Evolutionary conservation across 306 rosid genomes (phyloP), one percentile per base, ranked within the genome.

Genomic region (Psophocarpus tetragonolobus): DNA sequence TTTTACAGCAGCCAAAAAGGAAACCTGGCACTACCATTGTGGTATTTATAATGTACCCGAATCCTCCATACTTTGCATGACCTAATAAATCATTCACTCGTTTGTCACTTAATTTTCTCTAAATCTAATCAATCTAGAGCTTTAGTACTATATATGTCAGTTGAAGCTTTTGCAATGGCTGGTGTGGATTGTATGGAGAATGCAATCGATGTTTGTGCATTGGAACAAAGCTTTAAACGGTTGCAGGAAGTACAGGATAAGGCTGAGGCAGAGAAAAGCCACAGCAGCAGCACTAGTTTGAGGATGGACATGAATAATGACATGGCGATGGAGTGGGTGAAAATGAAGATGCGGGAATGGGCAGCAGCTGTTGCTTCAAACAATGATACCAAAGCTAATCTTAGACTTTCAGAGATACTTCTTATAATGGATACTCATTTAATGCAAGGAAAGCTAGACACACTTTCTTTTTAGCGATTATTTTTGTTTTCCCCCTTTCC

Each of bases 91-190:
- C 51, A 54, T 39, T 66, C n/a, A 35, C 2, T 12, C 64, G 26
- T 57, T 26, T 57, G n/a, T 42, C 51, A 38, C 14, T 1, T n/a
- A 9, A 1, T 6, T 14, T 56, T 56, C 20, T 42, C 42, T 18
- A n/a, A 4, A 8, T 57, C 56, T 48, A 44, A 73, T 2, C 32
- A 47, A n/a, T 7, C 38, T 27, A 26, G 4, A 36, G 62, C 6
- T 21, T 21, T 56, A 10, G 39, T 10, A 42, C 23, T n/a, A n/a
- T n/a, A n/a, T n/a, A 84, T 84, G 84, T 85, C 88, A 26, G 8
- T 58, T 35, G 84, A 86, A 84, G 86, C 88, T 67, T 62, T 75
- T 14, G 91, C 88, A 79, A 87, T 91, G 91, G 89, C 87, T 5
- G 86, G 91, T 21, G 74, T 74, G 5, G 84, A 88, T 42, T 73